Evolutionary conservation across 495 filamentous ascomycete genomes (phyloP).

Genomic region (Penicillium samsonianum): DNA sequence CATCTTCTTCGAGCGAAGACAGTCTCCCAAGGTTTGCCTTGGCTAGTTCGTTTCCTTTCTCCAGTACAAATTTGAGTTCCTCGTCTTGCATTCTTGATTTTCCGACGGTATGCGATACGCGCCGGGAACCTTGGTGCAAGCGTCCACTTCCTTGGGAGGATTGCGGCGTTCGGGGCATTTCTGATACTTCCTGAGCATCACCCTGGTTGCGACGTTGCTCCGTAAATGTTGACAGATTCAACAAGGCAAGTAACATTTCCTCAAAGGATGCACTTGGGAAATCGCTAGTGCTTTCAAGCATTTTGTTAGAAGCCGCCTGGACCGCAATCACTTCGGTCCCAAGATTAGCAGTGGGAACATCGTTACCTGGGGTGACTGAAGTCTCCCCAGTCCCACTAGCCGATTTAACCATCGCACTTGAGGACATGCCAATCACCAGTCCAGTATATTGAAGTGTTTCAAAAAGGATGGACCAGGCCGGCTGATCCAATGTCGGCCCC

Average conservation of each 20-base stretch:
- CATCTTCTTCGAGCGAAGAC: conserved; percentile 57
- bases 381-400: conserved; percentile 33
- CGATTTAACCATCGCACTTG: conserved; percentile 35
- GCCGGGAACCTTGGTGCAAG: conserved; percentile 60
- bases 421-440: conserved; percentile 69
- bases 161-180: conserved; percentile 29
- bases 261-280: conserved; percentile 80
- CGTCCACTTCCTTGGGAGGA: conserved; percentile 33
- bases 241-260: conserved; percentile 74
- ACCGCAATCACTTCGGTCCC: conserved; percentile 81
- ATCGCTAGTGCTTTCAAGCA: conserved; percentile 88
- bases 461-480: conserved; percentile 85
- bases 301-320: conserved; percentile 78
- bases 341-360: conserved; percentile 61
- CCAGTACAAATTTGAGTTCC: conserved; percentile 68
- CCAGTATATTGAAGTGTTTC: conserved; percentile 92
- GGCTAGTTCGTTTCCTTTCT: conserved; percentile 77
- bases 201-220: conserved; percentile 33
- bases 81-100: conserved; percentile 50
- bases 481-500: conserved; percentile 75
- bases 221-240: conserved; percentile 58
- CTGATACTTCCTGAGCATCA: conserved; percentile 24
- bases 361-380: conserved; percentile 34
- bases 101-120: conserved; percentile 52
- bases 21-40: conserved; percentile 78